A percentile compares a stretch with the other conserved stretches of the same genome.
Conservation (phyloP, 176 grass and related monocot species). For the Zoysia pacifica region DNA sequence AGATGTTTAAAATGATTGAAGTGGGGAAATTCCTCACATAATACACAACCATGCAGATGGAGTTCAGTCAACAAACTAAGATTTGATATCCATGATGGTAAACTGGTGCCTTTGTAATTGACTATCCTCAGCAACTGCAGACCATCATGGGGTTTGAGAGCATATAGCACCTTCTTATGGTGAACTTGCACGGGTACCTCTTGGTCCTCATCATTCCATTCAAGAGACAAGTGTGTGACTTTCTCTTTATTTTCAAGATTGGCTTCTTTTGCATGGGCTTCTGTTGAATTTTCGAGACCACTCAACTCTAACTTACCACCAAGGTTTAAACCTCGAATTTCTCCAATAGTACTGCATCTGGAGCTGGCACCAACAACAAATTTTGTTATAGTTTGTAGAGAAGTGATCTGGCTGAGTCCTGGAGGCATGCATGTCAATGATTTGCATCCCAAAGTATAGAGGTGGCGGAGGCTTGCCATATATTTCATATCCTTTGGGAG, state of each 20-base stretch:
- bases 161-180: conserved; percentile 7
- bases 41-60: too few species aligned
- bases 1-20: not conserved
- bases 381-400: too few species aligned
- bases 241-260: too few species aligned
- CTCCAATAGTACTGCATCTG: conserved; percentile 16
- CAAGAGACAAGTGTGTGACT: too few species aligned
- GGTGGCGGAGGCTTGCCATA: too few species aligned
- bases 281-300: conserved; percentile 7
- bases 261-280: not conserved
- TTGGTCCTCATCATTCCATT: too few species aligned
- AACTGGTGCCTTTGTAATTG: not conserved
- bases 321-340: conserved; percentile 15
- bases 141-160: not conserved
- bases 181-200: not conserved
- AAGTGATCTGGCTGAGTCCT: too few species aligned
- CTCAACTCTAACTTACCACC: not conserved
- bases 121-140: not conserved
- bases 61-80: too few species aligned
- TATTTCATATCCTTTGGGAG: too few species aligned
- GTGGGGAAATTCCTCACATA: not conserved
- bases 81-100: conserved; percentile 6
- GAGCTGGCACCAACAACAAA: too few species aligned
- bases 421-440: too few species aligned
- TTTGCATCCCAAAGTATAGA: too few species aligned